Conservation (phyloP, 2,329 filamentous ascomycete genomes). For the Neofusicoccum sp. region DNA sequence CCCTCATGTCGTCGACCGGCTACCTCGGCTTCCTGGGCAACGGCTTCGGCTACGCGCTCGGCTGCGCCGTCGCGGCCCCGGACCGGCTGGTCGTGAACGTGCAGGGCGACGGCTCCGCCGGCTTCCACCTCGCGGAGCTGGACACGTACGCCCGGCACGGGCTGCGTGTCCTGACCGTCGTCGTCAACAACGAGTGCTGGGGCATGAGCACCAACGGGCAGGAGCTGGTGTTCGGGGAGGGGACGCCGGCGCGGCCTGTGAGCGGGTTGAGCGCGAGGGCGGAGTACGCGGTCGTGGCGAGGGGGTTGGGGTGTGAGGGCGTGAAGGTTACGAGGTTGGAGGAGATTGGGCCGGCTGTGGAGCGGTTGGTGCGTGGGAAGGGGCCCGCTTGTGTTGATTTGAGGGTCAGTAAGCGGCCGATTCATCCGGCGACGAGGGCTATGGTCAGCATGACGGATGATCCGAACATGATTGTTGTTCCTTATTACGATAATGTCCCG, state of each 20-base stretch:
- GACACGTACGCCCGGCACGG: conserved; percentile 48
- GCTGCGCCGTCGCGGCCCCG: conserved; percentile 47
- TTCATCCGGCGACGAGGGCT: conserved; percentile 37
- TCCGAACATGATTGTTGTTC: conserved; percentile 49
- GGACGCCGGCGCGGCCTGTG: conserved; percentile 35
- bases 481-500: conserved; percentile 53
- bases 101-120: conserved; percentile 50
- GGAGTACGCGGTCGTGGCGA: conserved; percentile 46
- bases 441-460: conserved; percentile 50
- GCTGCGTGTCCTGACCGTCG: conserved; percentile 46
- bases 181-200: conserved; percentile 50
- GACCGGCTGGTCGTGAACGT: conserved; percentile 45
- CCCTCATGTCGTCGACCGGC: conserved; percentile 35
- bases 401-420: conserved; percentile 43
- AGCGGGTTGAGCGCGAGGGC: conserved; percentile 36
- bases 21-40: conserved; percentile 52
- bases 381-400: conserved; percentile 45
- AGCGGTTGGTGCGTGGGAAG: conserved; percentile 32
- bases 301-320: conserved; percentile 40
- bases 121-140: conserved; percentile 51
- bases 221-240: conserved; percentile 45
- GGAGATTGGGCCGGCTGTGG: conserved; percentile 31
- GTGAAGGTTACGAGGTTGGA: conserved; percentile 27
- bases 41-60: conserved; percentile 50
- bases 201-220: conserved; percentile 50